phyloP scores from a whole-genome alignment of 208 protist genomes.

The Crithidia fasciculata region DNA sequence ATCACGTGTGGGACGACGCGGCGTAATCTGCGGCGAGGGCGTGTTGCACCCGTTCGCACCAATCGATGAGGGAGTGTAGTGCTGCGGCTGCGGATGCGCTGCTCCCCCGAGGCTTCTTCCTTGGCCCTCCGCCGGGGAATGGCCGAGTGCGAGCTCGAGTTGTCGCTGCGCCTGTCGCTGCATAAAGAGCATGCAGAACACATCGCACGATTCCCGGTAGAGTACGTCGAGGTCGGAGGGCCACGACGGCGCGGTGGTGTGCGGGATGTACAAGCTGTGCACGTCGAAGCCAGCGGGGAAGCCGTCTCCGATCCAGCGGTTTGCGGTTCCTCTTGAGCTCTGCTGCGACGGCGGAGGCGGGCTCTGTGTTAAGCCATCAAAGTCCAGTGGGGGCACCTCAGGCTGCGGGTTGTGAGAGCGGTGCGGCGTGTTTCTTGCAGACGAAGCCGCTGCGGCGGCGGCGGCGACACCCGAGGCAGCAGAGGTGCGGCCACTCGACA shows the following conservation, averaged over 20 bases:
- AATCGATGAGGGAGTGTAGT: not conserved
- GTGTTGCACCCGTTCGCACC: not conserved
- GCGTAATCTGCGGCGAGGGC: constrained; percentile 23
- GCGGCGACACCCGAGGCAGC: no score
- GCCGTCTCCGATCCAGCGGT: constrained; percentile 24
- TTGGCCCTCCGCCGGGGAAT: not conserved
- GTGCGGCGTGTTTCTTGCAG: no score
- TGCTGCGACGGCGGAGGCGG: not conserved
- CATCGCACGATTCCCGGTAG: constrained; percentile 57
- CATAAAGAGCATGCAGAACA: constrained; percentile 34
- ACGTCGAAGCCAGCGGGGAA: constrained; percentile 30
- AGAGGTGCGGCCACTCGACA: no score
- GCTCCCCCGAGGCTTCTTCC: no score
- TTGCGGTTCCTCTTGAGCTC: not conserved
- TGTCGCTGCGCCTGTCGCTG: constrained; percentile 47
- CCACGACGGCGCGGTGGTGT: constrained; percentile 58
- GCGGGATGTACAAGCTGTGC: constrained; percentile 38
- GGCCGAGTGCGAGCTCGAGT: constrained; percentile 39
- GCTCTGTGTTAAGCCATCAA: not conserved
- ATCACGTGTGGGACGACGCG: constrained; percentile 11
- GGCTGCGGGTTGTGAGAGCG: not conserved
- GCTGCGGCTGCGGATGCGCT: no score
- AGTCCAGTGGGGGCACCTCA: constrained; percentile 9
- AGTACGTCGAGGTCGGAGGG: constrained; percentile 30
- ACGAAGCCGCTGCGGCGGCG: no score